These are phyloP conservation scores for Exophiala lecanii-corni DNA, from an alignment of 2,329 filamentous ascomycete species.

Conservation along the genomic window DNA sequence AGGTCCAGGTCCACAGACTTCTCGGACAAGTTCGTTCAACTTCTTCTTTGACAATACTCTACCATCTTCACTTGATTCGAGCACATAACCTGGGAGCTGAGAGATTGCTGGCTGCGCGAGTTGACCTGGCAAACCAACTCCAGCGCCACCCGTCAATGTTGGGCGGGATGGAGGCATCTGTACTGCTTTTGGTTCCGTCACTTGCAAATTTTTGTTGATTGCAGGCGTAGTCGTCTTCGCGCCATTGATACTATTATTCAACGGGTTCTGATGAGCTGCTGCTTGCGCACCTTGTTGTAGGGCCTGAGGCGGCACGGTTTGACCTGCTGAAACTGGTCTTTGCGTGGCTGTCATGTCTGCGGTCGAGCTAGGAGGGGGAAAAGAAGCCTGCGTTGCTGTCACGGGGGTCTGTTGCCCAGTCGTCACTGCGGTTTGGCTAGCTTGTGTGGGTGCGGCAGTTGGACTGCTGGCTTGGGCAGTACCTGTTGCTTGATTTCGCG, in stretches of 20 bases:
- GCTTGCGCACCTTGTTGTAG: constrained; percentile 29
- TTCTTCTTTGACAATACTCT: constrained; percentile 97
- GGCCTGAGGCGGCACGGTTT: constrained; percentile 28
- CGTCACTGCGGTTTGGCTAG: constrained; percentile 14
- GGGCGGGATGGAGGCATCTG: constrained; percentile 68
- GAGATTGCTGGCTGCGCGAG: constrained; percentile 82
- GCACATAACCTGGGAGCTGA: constrained; percentile 75
- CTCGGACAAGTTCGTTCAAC: constrained; percentile 87
- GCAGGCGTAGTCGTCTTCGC: constrained; percentile 62
- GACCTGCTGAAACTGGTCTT: constrained; percentile 29
- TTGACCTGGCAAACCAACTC: constrained; percentile 70
- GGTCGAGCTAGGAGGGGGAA: constrained; percentile 10
- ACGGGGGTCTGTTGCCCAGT: constrained; percentile 41
- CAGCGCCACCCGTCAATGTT: constrained; percentile 73
- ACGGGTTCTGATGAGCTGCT: constrained; percentile 38
- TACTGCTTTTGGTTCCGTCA: constrained; percentile 68
- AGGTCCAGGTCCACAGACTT: constrained; percentile 74
- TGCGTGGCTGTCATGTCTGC: constrained; percentile 12
- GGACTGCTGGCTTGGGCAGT: constrained; percentile 34
- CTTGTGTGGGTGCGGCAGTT: constrained; percentile 25
- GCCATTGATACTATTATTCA: constrained; percentile 38
- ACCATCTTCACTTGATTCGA: constrained; percentile 80
- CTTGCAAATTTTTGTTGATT: constrained; percentile 75
- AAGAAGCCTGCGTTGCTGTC: constrained; percentile 35
- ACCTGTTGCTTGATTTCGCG: constrained; percentile 25